A percentile compares a stretch with the other conserved stretches of the same genome.
Evolutionary conservation across 2,329 filamentous ascomycete species (phyloP).

Genomic region (Lachnellula occidentalis): DNA sequence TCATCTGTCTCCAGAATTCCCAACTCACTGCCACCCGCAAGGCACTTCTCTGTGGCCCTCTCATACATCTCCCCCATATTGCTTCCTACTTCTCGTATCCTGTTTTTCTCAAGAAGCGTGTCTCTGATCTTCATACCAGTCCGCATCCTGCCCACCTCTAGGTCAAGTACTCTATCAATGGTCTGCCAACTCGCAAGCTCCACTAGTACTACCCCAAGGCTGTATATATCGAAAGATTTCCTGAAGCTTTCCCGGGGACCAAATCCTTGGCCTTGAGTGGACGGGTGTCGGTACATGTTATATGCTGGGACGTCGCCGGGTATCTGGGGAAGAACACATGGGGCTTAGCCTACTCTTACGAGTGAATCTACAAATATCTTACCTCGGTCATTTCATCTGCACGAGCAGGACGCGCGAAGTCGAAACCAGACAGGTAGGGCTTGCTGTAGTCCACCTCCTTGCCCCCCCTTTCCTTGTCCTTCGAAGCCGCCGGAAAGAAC

Average conservation of each 20-base stretch:
- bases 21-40: constrained; percentile 33
- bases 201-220: constrained; percentile 45
- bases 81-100: constrained; percentile 33
- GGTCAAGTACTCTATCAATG: constrained; percentile 39
- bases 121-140: constrained; percentile 34
- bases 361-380: neutral
- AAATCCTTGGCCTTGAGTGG: constrained; percentile 14
- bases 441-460: constrained; percentile 33
- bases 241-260: constrained; percentile 14
- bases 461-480: neutral
- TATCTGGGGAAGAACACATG: constrained; percentile 16
- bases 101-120: constrained; percentile 29
- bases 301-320: constrained; percentile 40
- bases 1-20: constrained; percentile 35
- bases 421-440: constrained; percentile 48
- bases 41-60: constrained; percentile 34
- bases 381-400: constrained; percentile 45
- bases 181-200: constrained; percentile 50
- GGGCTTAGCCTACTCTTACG: neutral
- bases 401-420: constrained; percentile 46
- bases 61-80: constrained; percentile 39
- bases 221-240: constrained; percentile 49
- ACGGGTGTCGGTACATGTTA: constrained; percentile 46
- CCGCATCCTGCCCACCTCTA: constrained; percentile 37
- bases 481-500: constrained; percentile 38